Evolutionary conservation across 768 basidiomycete species (phyloP).

Genomic region (Mycena olivaceomarginata): DNA sequence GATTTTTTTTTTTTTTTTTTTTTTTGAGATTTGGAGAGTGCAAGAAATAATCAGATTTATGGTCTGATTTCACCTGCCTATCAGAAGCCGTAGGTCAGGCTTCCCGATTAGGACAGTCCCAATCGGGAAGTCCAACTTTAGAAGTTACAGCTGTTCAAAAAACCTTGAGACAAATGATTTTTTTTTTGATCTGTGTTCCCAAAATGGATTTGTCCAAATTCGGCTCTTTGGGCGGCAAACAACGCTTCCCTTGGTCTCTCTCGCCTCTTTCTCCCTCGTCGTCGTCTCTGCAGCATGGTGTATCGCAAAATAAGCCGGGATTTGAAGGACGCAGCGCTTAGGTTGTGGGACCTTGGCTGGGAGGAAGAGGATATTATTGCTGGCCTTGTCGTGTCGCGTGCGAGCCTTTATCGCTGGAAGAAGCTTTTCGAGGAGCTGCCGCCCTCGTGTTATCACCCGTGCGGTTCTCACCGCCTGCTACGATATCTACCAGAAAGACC

Average conservation of each 20-base stretch:
- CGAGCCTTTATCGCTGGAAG: not conserved
- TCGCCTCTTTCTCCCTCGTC: not conserved
- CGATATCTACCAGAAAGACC: not conserved
- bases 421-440: not conserved
- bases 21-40: too few relatives aligned
- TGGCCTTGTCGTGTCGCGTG: not conserved
- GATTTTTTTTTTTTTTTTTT: too few relatives aligned
- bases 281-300: not conserved
- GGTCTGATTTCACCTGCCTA: too few relatives aligned
- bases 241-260: not conserved
- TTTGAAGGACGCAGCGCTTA: constrained; percentile 11
- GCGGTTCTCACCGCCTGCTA: not conserved
- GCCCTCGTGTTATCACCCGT: not conserved
- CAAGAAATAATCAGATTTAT: too few relatives aligned
- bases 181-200: too few relatives aligned
- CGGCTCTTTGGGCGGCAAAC: not conserved
- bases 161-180: too few relatives aligned
- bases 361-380: not conserved
- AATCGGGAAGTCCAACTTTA: too few relatives aligned
- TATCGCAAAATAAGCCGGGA: constrained; percentile 15
- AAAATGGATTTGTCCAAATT: too few relatives aligned
- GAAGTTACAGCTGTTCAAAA: too few relatives aligned
- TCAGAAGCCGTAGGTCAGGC: too few relatives aligned
- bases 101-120: too few relatives aligned
- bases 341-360: not conserved